Percentiles rank a stretch among this genome's conserved stretches.
Evolutionary conservation across 768 basidiomycete species (phyloP).

Genomic region (Collybia nuda): DNA sequence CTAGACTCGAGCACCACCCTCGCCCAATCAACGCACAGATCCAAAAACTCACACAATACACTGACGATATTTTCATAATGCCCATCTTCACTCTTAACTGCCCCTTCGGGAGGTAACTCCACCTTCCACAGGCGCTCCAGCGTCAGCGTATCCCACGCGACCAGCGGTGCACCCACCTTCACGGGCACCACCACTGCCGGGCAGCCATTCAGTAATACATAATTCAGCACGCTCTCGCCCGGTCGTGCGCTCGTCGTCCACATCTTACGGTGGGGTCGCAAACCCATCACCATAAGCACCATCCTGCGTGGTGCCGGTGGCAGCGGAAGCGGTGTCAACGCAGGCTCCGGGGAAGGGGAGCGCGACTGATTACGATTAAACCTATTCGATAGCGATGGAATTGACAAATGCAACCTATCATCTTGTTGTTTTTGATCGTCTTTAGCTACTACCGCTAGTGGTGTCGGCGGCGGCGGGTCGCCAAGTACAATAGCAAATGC

Average conservation of each 20-base stretch:
- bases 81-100: conserved; percentile 26
- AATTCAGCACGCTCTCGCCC: conserved; percentile 61
- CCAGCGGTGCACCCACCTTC: conserved; percentile 57
- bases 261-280: conserved; percentile 59
- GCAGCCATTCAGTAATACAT: conserved; percentile 60
- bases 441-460: conserved; percentile 10
- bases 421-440: conserved; percentile 10
- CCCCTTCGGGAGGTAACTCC: conserved; percentile 37
- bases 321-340: conserved; percentile 36
- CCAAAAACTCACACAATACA: conserved; percentile 58
- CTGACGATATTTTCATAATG: conserved; percentile 53
- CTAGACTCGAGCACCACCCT: conserved; percentile 35
- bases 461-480: conserved; percentile 24
- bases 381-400: conserved; percentile 40
- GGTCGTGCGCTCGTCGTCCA: conserved; percentile 63
- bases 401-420: conserved; percentile 23
- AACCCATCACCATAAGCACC: conserved; percentile 52
- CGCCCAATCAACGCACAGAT: conserved; percentile 64
- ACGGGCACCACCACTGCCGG: conserved; percentile 60
- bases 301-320: conserved; percentile 53
- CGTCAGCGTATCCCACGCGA: conserved; percentile 64
- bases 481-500: conserved; percentile 51
- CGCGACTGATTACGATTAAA: conserved; percentile 40
- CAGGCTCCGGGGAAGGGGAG: conserved; percentile 51
- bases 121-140: conserved; percentile 58